Base-by-base conservation (phyloP, 352 stramenopile genomes). In the Globisporangium nodosum region DNA sequence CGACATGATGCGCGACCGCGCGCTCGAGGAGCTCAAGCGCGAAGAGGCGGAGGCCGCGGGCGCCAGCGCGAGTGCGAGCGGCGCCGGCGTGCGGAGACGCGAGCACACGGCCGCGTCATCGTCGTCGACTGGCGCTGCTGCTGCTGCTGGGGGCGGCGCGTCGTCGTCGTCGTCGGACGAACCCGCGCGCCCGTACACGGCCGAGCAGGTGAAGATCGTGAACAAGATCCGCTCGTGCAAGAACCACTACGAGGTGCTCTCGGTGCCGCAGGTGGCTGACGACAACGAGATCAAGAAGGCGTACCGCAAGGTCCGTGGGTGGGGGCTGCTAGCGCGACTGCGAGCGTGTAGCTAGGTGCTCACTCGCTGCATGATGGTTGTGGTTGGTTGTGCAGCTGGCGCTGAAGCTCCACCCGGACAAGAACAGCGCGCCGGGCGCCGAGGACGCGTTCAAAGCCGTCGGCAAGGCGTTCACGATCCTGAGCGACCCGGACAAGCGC, bases 371-470 rank as follows among this genome's bases (percentile, higher is more conserved):
- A 15, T 39, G 21, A 2, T 51, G 20, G 24, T 60, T 24, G 8
- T 35, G 52, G 50, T 13, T 64, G 58, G 3, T 60, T 60, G 4
- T 64, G n/a, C 70, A 96, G 84, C 73, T 96, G 45, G 89, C 89
- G 20, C 64, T 96, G 8, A 96, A 95, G 64, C 65, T 96, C 8
- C 89, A 97, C 66, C 89, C 89, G 0, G 89, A 97, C 66, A 97
- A 97, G 74, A 99, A 99, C 76, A 96, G 87, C 13, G 96, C 96
- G 0, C 96, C 95, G 1, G 88, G 96, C 43, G 95, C 97, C 5
- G 96, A 99, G 66, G 96, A 99, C 63, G 96, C 96, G 31, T 99
- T 99, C 77, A 99, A 99, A 74, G 94, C 86, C 2, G 86, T 95
- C 3, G 86, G 86, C 56, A 91, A 97, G 37, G 97, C 97, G 13